Evolutionary conservation across 1,284 basidiomycete species (phyloP).

Genomic region (Pholiota adiposa): DNA sequence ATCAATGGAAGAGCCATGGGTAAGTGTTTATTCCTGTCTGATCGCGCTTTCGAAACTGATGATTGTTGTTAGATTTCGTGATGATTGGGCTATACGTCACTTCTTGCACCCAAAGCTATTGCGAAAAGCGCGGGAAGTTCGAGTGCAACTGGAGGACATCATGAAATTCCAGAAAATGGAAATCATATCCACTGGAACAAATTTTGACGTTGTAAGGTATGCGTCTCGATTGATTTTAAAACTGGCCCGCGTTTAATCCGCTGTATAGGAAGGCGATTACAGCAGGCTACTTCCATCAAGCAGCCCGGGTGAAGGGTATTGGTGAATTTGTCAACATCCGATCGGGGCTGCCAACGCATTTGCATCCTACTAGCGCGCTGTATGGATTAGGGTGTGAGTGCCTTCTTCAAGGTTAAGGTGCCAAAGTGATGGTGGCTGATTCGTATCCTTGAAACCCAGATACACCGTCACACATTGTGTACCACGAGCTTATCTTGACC

Average conservation of each 20-base stretch:
- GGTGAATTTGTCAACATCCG: constrained; percentile 98
- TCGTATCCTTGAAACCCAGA: constrained; percentile 52
- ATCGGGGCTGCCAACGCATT: constrained; percentile 90
- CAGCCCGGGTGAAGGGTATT: constrained; percentile 96
- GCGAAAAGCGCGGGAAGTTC: constrained; percentile 95
- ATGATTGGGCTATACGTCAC: constrained; percentile 94
- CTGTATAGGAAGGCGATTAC: constrained; percentile 89
- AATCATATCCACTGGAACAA: constrained; percentile 87
- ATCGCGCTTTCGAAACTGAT: constrained; percentile 11
- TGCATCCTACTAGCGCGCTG: constrained; percentile 96
- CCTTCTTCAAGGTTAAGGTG: constrained; percentile 5
- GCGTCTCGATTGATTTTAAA: constrained; percentile 18
- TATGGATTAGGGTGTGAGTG: constrained; percentile 95
- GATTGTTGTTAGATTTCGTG: constrained; percentile 67
- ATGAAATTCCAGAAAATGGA: constrained; percentile 98
- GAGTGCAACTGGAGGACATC: constrained; percentile 95
- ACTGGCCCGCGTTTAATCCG: constrained; percentile 2
- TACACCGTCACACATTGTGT: constrained; percentile 95
- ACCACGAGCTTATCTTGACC: constrained; percentile 94
- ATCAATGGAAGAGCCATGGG: constrained; percentile 97
- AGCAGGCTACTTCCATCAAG: constrained; percentile 99
- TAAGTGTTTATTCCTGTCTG: constrained; percentile 39
- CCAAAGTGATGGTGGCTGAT: constrained; percentile 14
- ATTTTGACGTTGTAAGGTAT: constrained; percentile 92
- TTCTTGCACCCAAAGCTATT: constrained; percentile 97